Conservation (phyloP, 202 grass and related monocot genomes). For the Hordeum pubiflorum region DNA sequence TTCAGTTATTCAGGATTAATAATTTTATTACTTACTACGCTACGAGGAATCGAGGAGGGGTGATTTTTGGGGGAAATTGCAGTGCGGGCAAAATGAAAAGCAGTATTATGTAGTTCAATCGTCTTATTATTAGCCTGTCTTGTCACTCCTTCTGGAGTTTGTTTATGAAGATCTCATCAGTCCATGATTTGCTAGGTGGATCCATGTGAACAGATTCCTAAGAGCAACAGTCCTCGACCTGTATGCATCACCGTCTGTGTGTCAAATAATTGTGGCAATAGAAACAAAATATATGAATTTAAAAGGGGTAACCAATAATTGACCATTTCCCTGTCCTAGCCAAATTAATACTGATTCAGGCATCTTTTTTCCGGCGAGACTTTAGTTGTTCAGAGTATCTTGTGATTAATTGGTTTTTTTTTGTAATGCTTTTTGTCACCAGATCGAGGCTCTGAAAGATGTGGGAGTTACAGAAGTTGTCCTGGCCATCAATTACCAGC, state of each 20-base stretch:
- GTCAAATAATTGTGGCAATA: background rate
- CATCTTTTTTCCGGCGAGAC: background rate
- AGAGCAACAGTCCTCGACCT: background rate
- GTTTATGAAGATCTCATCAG: background rate
- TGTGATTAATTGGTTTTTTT: slow-evolving; percentile 15
- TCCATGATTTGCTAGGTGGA: slow-evolving; percentile 19
- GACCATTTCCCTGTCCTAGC: background rate
- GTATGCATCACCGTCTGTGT: background rate
- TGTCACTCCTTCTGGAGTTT: background rate
- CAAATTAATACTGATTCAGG: background rate
- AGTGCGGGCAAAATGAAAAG: background rate
- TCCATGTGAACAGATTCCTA: slow-evolving; percentile 37
- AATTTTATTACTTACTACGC: background rate
- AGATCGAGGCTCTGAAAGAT: slow-evolving; percentile 87
- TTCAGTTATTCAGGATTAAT: background rate
- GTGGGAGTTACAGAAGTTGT: slow-evolving; percentile 84
- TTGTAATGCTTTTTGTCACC: slow-evolving; percentile 7
- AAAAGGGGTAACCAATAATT: background rate
- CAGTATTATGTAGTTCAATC: background rate
- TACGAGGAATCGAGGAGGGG: background rate
- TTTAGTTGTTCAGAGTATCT: background rate
- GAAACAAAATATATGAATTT: background rate
- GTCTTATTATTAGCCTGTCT: background rate
- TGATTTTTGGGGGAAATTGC: background rate
- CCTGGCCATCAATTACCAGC: slow-evolving; percentile 84